phyloP scores from a whole-genome alignment of 2,329 filamentous ascomycete genomes.

The Thelonectria rubi region DNA sequence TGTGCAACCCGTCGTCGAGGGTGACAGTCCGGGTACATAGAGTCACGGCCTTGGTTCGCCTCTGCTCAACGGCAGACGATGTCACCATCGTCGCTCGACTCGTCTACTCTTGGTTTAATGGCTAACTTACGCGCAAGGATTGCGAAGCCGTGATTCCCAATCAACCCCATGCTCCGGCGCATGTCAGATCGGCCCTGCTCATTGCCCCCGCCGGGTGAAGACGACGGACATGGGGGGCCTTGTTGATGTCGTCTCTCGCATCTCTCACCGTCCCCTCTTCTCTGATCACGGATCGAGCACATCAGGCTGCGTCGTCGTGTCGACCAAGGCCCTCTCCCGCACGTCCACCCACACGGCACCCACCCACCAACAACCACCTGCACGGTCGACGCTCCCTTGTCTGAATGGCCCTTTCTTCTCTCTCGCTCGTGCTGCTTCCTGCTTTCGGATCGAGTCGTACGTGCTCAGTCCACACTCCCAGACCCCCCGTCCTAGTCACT shows the following conservation, averaged over 20 bases:
- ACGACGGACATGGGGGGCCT: constrained; percentile 15
- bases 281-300: too few species aligned
- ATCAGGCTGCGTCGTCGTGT: constrained; percentile 20
- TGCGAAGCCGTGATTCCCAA: constrained; percentile 12
- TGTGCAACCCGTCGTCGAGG: background rate
- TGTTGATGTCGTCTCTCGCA: constrained; percentile 1
- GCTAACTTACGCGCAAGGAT: constrained; percentile 26
- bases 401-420: constrained; percentile 19
- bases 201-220: constrained; percentile 22
- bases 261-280: background rate
- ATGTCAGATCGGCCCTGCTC: constrained; percentile 30
- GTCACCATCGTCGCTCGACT: constrained; percentile 30
- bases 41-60: constrained; percentile 1
- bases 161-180: constrained; percentile 18
- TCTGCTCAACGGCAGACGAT: constrained; percentile 13
- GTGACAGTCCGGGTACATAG: background rate
- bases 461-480: constrained; percentile 27
- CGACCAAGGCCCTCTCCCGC: background rate
- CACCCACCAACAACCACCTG: constrained; percentile 22
- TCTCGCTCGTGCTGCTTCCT: constrained; percentile 37
- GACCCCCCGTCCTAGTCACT: background rate
- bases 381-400: constrained; percentile 8
- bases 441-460: constrained; percentile 28
- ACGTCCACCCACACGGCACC: constrained; percentile 11
- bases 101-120: constrained; percentile 26